Base-by-base conservation (phyloP, 805 yeast genomes). In the Metschnikowia gruessii region DNA sequence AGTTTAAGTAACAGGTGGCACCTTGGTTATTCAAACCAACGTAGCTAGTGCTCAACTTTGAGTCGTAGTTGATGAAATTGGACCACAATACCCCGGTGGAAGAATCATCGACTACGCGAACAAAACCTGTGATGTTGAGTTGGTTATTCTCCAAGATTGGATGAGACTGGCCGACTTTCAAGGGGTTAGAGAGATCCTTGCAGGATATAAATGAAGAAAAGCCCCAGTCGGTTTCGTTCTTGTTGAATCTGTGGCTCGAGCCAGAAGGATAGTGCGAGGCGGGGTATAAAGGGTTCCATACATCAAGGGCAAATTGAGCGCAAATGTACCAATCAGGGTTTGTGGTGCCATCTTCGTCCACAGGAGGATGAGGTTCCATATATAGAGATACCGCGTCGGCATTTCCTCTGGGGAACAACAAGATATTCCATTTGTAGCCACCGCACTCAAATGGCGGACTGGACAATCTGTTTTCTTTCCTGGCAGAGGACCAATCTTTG, bases 11-110 rank as follows among this genome's bases (percentile, higher is more conserved):
- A 65, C 99, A 94, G 0, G 99, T 94, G 2, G 99, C 99, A 52
- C 99, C 99, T 69, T 94, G 99, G 61, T 94, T 94, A 54, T 81
- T 84, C 51, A 94, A 79, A 1, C 99, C 99, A 8, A 90, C 96
- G 62, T 76, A 90, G 0, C 98, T 97, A 0, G 98, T 88, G 43
- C 72, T 81, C 57, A 82, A 79, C 62, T 90, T 89, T 1, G 97
- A 90, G 65, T 94, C 89, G 66, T 87, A 87, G 58, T 87, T 85
- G 34, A 75, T 52, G 56, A 90, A 89, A 61, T 85, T 86, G 61
- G 89, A 95, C 96, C 97, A 94, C 50, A 94, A 70, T 1, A 91
- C 95, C 2, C 97, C 97, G 0, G 99, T 94, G n/a, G 66, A 58
- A 18, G 89, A 82, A 66, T 94, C 99, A 53, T 86, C 83, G 51